Base-by-base conservation (phyloP, 2,329 filamentous ascomycete genomes). In the Cytospora piceae region DNA sequence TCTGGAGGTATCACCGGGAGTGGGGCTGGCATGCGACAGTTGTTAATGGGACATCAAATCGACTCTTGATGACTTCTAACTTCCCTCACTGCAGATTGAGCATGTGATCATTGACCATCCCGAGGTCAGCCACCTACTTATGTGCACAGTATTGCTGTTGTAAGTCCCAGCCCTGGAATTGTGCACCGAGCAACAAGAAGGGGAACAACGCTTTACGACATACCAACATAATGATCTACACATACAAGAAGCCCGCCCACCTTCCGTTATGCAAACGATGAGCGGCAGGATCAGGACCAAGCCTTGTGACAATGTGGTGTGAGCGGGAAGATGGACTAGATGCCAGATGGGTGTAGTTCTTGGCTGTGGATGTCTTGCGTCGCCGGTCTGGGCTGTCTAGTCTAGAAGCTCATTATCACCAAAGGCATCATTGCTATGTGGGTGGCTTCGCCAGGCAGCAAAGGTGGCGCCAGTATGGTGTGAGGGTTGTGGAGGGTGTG, bases 271-370 rank as follows among this genome's bases (percentile, higher is more conserved):
- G 42, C n/a, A 24, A 24, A 51, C 3, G n/a, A 17, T 15, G 39
- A 34, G 58, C n/a, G 42, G 42, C 14, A 32, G 24, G 27, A n/a
- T 31, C 37, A 62, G 60, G 60, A 62, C 51, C 46, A n/a, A 34
- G 53, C 53, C 53, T 54, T 54, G n/a, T 49, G 53, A 63, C 22
- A 29, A 17, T 29, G 42, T 57, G 60, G 60, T 63, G 60, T 57
- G 60, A 57, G 60, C 53, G 60, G 60, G 53, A 63, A 22, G 60
- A 62, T 29, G 27, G 27, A 56, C 52, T 61, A 24, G 59, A n/a
- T 55, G 51, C 5, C 17, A 27, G 27, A 20, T 27, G 27, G 15
- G 27, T 32, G 34, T 8, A 4, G 24, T 24, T 46, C 6, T 34
- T 53, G 31, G 24, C 29, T n/a, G 59, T 46, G 58, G 59, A 24